A percentile compares a stretch with the other conserved stretches of the same genome.
These are phyloP conservation scores for Phytophthora syringae DNA, from an alignment of 352 stramenopile genomes.

Conservation along the genomic window DNA sequence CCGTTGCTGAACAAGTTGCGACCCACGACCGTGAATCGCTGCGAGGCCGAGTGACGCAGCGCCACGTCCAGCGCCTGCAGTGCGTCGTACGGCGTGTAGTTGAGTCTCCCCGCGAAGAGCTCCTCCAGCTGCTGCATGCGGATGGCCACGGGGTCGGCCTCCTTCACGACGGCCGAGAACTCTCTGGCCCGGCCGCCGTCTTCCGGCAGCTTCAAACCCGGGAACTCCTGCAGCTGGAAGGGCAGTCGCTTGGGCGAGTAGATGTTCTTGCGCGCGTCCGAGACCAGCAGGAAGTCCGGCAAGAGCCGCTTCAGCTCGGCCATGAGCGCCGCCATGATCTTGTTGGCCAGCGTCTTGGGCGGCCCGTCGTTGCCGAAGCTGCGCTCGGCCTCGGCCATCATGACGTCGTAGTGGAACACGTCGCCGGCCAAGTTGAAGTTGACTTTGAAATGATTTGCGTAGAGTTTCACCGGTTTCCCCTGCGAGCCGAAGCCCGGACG, in stretches of 20 bases:
- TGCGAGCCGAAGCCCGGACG: conserved; percentile 65
- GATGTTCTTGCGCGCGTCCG: conserved; percentile 64
- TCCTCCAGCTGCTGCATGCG: conserved; percentile 67
- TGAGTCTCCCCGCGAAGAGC: conserved; percentile 59
- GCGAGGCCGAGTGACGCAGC: conserved; percentile 62
- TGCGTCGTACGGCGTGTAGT: conserved; percentile 79
- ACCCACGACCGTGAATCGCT: conserved; percentile 60
- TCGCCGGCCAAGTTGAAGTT: conserved; percentile 53
- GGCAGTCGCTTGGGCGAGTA: conserved; percentile 53
- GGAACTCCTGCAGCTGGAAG: conserved; percentile 55
- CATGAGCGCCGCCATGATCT: conserved; percentile 66
- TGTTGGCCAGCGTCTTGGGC: conserved; percentile 59
- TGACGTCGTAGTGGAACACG: conserved; percentile 79
- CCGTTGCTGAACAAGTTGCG: conserved; percentile 57
- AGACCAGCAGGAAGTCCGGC: conserved; percentile 46
- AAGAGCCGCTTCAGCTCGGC: conserved; percentile 46
- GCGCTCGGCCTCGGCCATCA: conserved; percentile 47
- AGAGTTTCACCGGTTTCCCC: conserved; percentile 47
- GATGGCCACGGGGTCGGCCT: conserved; percentile 59
- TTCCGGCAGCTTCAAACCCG: conserved; percentile 41
- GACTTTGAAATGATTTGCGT: conserved; percentile 77
- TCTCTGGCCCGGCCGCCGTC: conserved; percentile 47
- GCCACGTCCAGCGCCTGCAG: conserved; percentile 78
- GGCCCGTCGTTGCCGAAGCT: conserved; percentile 55
- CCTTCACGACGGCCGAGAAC: conserved; percentile 65